Conservation (phyloP, 768 basidiomycete genomes). For the Auricularia sp. region DNA sequence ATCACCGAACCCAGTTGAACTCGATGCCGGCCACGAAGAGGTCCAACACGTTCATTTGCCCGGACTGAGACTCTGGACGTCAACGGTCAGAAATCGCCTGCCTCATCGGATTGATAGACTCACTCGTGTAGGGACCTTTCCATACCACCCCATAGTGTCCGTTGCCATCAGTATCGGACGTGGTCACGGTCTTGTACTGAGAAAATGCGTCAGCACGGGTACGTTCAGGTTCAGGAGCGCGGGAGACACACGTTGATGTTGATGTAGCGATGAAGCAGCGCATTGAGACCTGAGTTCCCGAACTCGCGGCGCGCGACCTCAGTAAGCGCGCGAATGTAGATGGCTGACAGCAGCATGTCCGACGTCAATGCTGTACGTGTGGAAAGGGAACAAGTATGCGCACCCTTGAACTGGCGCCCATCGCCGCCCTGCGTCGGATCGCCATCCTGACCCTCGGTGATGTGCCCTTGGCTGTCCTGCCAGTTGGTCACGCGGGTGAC, state of each 20-base stretch:
- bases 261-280: background rate
- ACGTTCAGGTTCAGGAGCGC: too few species aligned
- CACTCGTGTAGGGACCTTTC: background rate
- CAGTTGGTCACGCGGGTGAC: conserved; percentile 33
- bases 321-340: background rate
- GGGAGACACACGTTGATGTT: background rate
- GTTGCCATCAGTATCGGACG: background rate
- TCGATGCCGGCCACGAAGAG: background rate
- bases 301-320: background rate
- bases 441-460: conserved; percentile 34
- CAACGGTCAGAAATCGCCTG: background rate
- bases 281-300: background rate
- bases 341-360: background rate
- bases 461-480: conserved; percentile 41
- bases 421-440: background rate
- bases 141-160: background rate
- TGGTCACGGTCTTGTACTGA: background rate
- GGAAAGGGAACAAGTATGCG: background rate
- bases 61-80: background rate
- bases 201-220: background rate
- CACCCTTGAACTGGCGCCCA: background rate
- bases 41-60: background rate
- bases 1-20: background rate
- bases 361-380: too few species aligned
- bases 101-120: background rate